These are phyloP conservation scores for Cruciata laevipes DNA, from an alignment of 257 asterid species.

Conservation along the genomic window DNA sequence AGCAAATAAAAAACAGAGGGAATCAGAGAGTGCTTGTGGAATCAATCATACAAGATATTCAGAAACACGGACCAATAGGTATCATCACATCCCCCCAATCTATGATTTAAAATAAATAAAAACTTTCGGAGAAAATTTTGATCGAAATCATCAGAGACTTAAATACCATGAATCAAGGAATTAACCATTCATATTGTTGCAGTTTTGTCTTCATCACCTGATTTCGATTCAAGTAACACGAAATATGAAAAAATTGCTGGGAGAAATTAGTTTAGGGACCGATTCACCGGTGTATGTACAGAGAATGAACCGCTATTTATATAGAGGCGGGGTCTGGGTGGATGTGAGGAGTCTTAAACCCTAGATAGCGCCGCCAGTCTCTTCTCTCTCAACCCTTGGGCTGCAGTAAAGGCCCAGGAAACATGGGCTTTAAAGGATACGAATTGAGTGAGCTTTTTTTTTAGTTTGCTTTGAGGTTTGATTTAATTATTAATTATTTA, in stretches of 20 bases:
- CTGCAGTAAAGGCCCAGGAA: neutral
- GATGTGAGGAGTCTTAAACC: neutral
- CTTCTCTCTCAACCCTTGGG: conserved; percentile 2
- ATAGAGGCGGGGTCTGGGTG: neutral
- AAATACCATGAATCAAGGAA: conserved; percentile 62
- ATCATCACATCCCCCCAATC: conserved; percentile 44
- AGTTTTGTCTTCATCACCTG: conserved; percentile 54
- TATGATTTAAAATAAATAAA: neutral
- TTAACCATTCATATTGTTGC: conserved; percentile 39
- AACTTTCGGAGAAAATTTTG: no score
- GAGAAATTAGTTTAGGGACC: neutral
- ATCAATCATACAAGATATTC: conserved; percentile 45
- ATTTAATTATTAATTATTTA: no score
- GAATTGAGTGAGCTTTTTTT: no score
- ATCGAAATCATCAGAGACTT: conserved; percentile 80
- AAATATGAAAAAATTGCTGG: neutral
- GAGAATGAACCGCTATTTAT: neutral
- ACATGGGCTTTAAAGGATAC: neutral
- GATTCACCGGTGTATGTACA: neutral
- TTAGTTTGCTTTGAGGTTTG: no score
- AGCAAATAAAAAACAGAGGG: conserved; percentile 8
- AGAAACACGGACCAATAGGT: conserved; percentile 71
- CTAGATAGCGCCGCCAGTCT: conserved; percentile 11
- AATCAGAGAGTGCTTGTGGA: conserved; percentile 56
- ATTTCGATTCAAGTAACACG: conserved; percentile 14